Base-by-base conservation (phyloP, 345 rosid genomes). In the Hevea brasiliensis region DNA sequence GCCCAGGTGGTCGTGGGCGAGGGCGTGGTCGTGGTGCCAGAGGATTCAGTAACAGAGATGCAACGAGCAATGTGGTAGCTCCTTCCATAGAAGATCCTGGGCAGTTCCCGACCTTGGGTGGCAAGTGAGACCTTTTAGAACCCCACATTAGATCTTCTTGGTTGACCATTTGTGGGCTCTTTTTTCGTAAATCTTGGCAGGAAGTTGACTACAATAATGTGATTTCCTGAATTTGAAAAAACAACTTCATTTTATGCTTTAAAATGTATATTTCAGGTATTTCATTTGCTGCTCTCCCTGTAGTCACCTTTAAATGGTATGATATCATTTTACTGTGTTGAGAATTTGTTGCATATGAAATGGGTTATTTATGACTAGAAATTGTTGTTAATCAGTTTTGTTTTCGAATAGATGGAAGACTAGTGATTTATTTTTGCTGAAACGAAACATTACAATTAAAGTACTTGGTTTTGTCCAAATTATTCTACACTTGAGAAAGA, bases 101-200 rank as follows among this genome's bases (percentile, higher is more conserved):
- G 35, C 90, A 91, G 69, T 91, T 91, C 82, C 96, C 96, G 29
- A 85, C 92, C 57, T 74, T 91, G 80, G 93, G 87, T 73, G 85
- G 74, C 76, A 86, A 86, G 85, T 86, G 83, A 86, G 79, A 48
- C 74, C 67, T 44, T 41, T 56, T 32, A 17, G 76, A 68, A 71
- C 47, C 73, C 68, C n/a, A n/a, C n/a, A n/a, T n/a, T n/a, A n/a
- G n/a, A n/a, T n/a, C n/a, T n/a, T n/a, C n/a, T n/a, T n/a, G n/a
- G 64, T 55, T 64, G 41, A 62, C 62, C 75, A 71, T 60, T 80
- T 79, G 68, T 70, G 82, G 83, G 80, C 67, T 72, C 63, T 60
- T 67, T 75, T 50, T 32, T 32, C n/a, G 21, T 57, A 40, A 60
- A 71, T 76, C 35, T 21, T 58, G 70, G 65, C 80, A 54, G 76